phyloP scores from a whole-genome alignment of 345 rosid species.

The Erucastrum elatum region DNA sequence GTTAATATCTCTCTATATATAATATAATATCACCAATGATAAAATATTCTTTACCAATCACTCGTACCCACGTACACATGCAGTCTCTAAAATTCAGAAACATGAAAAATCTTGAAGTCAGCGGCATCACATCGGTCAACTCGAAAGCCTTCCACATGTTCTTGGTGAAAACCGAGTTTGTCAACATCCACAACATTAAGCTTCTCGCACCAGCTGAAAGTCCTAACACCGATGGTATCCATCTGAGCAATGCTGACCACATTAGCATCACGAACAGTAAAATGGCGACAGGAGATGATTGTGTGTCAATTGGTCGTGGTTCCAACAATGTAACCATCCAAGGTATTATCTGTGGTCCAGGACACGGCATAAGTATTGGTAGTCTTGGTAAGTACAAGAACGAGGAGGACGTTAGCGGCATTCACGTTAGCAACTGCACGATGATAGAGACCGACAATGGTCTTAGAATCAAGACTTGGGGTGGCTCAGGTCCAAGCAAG shows the following conservation, averaged over 20 bases:
- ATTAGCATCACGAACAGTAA: conserved; percentile 26
- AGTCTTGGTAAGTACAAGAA: conserved; percentile 41
- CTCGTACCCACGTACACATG: background rate
- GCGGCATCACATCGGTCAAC: conserved; percentile 45
- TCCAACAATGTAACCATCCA: conserved; percentile 34
- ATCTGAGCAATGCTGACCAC: conserved; percentile 37
- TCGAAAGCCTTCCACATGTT: conserved; percentile 60
- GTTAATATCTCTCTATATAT: background rate
- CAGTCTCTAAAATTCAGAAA: conserved; percentile 49
- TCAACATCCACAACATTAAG: conserved; percentile 36
- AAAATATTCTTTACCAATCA: background rate
- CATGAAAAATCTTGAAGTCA: conserved; percentile 39
- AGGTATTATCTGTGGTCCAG: conserved; percentile 33
- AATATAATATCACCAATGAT: background rate
- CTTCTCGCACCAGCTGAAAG: conserved; percentile 56
- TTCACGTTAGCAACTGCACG: conserved; percentile 33
- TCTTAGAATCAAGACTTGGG: conserved; percentile 42
- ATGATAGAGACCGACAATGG: conserved; percentile 35
- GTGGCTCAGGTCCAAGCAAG: conserved; percentile 28
- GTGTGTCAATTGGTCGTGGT: conserved; percentile 42
- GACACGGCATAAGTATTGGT: conserved; percentile 42
- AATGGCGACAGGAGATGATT: conserved; percentile 40
- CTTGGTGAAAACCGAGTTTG: conserved; percentile 26
- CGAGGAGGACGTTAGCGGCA: conserved; percentile 36
- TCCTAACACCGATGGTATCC: conserved; percentile 46